Base-by-base conservation (phyloP, 371 early-diverging fungal genomes). In the Mucor mucedo region DNA sequence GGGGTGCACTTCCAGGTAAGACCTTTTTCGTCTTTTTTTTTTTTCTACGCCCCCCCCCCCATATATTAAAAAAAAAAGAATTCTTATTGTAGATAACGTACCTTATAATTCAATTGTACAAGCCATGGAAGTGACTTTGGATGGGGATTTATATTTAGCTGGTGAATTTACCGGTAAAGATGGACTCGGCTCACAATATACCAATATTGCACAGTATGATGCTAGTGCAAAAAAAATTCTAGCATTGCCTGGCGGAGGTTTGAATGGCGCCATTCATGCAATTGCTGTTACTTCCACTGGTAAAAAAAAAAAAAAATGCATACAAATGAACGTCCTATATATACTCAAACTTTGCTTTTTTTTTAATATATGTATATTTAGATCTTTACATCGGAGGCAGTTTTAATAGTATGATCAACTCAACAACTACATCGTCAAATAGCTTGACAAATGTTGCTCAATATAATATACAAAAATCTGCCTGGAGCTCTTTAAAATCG, bases 61-160 rank as follows among this genome's bases (percentile, higher is more conserved):
- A 21, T 21, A 21, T 21, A 21, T 21, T 21, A 21, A 21, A 21
- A 21, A 21, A 21, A 21, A 21, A 21, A 21, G 21, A 21, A 21
- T 21, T 21, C 21, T 1, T 21, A 21, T 16, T n/a, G 27, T 39
- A 75, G 80, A 79, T 2, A 78, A 76, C 44, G 28, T 86, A 13
- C 84, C 87, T 0, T 65, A 64, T 14, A 63, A 65, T 5, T 73
- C 87, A 2, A 39, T 61, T 11, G 79, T 87, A 0, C 73, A 76
- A 32, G 58, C 77, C 0, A 63, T 87, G 48, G 69, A 58, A 30
- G 30, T 76, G 41, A 59, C 63, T 7, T 6, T 5, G 28, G 62
- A 75, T 54, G 59, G 52, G 44, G 47, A 66, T 28, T 28, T 81
- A 4, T 78, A 72, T 45, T 68, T 81, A 42, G 82, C 66, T 28